A percentile compares a stretch with the other conserved stretches of the same genome.
phyloP scores from a whole-genome alignment of 306 rosid genomes.

The Senna tora region DNA sequence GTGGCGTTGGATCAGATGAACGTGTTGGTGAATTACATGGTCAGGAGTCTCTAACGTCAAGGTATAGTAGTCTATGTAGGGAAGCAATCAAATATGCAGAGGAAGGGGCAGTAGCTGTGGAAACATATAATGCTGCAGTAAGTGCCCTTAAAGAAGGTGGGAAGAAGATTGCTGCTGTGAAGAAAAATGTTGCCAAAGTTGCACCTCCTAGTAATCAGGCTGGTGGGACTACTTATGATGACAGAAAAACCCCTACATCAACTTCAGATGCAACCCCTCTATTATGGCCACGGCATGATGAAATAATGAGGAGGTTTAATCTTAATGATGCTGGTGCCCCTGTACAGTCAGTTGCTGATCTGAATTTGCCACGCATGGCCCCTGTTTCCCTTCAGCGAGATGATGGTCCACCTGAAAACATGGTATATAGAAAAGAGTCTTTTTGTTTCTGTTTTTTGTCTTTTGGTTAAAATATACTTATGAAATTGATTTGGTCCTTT shows the following conservation, averaged over 20 bases:
- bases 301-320: slow-evolving; percentile 71
- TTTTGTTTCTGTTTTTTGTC: slow-evolving; percentile 14
- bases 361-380: slow-evolving; percentile 86
- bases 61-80: slow-evolving; percentile 73
- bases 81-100: slow-evolving; percentile 89
- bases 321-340: slow-evolving; percentile 74
- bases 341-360: slow-evolving; percentile 68
- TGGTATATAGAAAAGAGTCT: slow-evolving; percentile 48
- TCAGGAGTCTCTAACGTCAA: slow-evolving; percentile 66
- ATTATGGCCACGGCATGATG: slow-evolving; percentile 92
- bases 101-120: slow-evolving; percentile 79
- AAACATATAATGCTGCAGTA: slow-evolving; percentile 75
- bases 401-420: slow-evolving; percentile 76
- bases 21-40: slow-evolving; percentile 59
- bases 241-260: slow-evolving; percentile 58
- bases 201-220: slow-evolving; percentile 61
- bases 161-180: slow-evolving; percentile 67
- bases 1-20: slow-evolving; percentile 59
- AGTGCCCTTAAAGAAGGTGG: slow-evolving; percentile 74
- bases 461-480: neutral
- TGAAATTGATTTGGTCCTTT: slow-evolving; percentile 38
- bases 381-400: slow-evolving; percentile 87
- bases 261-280: slow-evolving; percentile 69
- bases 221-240: slow-evolving; percentile 62
- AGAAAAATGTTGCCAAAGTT: slow-evolving; percentile 74